These are phyloP conservation scores for Chaetomium sp. DNA, from an alignment of 2,329 filamentous ascomycete genomes.

Conservation along the genomic window DNA sequence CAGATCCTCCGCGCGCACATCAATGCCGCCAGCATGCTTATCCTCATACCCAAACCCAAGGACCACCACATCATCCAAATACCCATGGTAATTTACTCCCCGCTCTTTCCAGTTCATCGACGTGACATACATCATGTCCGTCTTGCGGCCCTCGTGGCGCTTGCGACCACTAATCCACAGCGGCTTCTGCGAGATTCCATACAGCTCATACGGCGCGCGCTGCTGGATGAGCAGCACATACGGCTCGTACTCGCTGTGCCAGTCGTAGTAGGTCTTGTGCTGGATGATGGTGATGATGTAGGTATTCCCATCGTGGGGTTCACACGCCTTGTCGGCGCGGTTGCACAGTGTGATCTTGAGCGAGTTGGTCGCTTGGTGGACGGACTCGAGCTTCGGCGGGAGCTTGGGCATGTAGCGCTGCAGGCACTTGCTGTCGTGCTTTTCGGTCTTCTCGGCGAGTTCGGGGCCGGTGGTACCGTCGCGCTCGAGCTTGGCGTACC, in stretches of 20 bases:
- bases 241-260: conserved; percentile 49
- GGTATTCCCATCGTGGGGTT: conserved; percentile 40
- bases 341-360: conserved; percentile 49
- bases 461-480: conserved; percentile 44
- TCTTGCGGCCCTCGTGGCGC: conserved; percentile 28
- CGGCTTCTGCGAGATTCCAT: conserved; percentile 44
- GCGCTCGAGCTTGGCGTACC: conserved; percentile 39
- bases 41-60: conserved; percentile 53
- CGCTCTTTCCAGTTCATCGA: conserved; percentile 48
- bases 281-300: conserved; percentile 51
- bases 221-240: conserved; percentile 47
- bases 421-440: conserved; percentile 41
- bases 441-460: conserved; percentile 33
- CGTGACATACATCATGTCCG: conserved; percentile 53
- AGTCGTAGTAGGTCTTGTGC: conserved; percentile 43
- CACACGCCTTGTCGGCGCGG: conserved; percentile 39
- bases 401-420: conserved; percentile 38
- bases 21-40: conserved; percentile 40
- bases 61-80: conserved; percentile 49
- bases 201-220: conserved; percentile 42
- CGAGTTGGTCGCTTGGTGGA: conserved; percentile 56
- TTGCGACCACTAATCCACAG: conserved; percentile 50
- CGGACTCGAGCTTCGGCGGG: conserved; percentile 34
- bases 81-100: conserved; percentile 47
- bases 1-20: conserved; percentile 45